phyloP scores from a whole-genome alignment of 2,329 filamentous ascomycete species.

The Colletotrichum horii region DNA sequence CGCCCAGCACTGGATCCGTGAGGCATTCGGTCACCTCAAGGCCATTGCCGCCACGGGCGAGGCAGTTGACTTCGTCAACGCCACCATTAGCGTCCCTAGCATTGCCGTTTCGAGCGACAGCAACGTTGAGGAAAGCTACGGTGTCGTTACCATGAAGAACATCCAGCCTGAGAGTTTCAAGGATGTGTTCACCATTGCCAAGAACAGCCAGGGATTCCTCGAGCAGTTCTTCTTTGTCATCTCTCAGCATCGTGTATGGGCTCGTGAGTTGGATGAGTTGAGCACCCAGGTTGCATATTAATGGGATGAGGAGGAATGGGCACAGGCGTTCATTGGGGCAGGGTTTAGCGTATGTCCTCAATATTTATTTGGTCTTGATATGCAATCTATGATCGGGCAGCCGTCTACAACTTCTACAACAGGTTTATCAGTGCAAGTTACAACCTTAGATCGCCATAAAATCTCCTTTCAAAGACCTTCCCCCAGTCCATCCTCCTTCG shows the following conservation, averaged over 20 bases:
- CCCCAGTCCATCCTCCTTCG: rapidly evolving
- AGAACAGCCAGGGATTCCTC: conserved; percentile 72
- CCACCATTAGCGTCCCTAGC: conserved; percentile 48
- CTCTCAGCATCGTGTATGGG: conserved; percentile 75
- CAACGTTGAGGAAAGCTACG: conserved; percentile 71
- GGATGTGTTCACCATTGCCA: conserved; percentile 67
- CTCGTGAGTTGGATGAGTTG: conserved; percentile 75
- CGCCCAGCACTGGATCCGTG: conserved; percentile 77
- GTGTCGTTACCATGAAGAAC: conserved; percentile 72
- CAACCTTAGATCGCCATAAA: background rate
- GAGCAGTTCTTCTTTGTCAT: conserved; percentile 74
- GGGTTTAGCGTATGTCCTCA: background rate
- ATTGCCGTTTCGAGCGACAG: conserved; percentile 48
- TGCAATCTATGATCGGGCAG: rapidly evolving
- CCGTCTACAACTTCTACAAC: rapidly evolving
- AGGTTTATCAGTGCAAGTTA: background rate
- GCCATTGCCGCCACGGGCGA: conserved; percentile 78
- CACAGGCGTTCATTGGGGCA: background rate
- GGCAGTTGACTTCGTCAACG: conserved; percentile 66
- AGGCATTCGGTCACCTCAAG: conserved; percentile 84
- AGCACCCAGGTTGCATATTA: conserved; percentile 73
- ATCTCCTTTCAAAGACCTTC: background rate
- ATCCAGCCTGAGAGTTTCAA: conserved; percentile 61
- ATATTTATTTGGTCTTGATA: background rate
- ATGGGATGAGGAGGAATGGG: background rate